Evolutionary conservation across 164 flowering plant species (phyloP), one percentile per base, ranked within the genome.

Genomic region (Chloranthus sessilifolius): DNA sequence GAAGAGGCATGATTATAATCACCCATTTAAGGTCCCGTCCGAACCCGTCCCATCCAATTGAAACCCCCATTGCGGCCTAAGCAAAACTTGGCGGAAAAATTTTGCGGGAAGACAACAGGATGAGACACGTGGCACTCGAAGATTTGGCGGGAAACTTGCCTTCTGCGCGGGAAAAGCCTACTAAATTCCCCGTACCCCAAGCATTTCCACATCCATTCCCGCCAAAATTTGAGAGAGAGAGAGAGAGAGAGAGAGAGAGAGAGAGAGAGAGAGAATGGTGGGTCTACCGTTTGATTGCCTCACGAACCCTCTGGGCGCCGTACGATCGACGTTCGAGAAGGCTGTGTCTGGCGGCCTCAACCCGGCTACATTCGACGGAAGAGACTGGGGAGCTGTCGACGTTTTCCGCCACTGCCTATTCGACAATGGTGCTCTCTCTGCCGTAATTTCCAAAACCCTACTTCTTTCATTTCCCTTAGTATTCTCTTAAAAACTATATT

Each of bases 281-380:
- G 99, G 96, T 7, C 58, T 69, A 19, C 66, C 70, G 26, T 84
- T 77, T 66, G 99, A 92, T 70, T 81, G 76, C 64, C 65, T 86
- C 4, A 67, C 74, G 23, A 92, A 92, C 58, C 99, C 99, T 2
- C 75, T 84, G n/a, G 99, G 97, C 39, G 95, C 89, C 45, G 95
- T 92, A 6, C 75, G 99, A 44, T 56, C 60, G 26, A 78, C 91
- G 2, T 88, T 86, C 72, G 89, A 88, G 67, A 79, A 78, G 63
- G 82, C 82, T 20, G 46, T 74, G 16, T 63, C 82, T 1, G 66
- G 78, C 1, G 83, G 72, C 17, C 57, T 65, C 24, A 74, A 78
- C 37, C 85, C 83, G n/a, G 58, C 77, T 28, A 44, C 66, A 6
- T 60, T 77, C 26, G 58, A 65, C 41, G 85, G 88, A 63, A 61